These are phyloP conservation scores for Musa acuminata DNA, from an alignment of 176 grass and related monocot genomes.

Conservation along the genomic window DNA sequence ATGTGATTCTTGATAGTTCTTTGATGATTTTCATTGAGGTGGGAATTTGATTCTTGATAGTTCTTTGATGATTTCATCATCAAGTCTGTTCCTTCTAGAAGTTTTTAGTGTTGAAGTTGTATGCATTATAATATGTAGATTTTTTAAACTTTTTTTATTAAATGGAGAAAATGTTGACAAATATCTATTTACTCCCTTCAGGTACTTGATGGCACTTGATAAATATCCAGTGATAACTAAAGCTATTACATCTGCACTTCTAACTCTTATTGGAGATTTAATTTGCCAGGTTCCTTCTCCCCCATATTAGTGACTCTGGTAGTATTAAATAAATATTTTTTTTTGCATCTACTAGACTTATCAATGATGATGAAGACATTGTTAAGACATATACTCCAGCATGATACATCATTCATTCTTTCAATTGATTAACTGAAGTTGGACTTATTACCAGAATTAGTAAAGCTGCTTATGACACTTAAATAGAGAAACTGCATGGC, in stretches of 20 bases:
- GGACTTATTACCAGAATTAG: background rate
- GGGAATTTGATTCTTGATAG: too few species aligned
- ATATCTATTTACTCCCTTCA: slow-evolving; percentile 6
- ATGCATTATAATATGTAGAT: too few species aligned
- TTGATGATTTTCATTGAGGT: too few species aligned
- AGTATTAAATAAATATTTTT: background rate
- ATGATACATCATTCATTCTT: background rate
- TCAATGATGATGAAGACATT: background rate
- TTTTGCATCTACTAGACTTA: background rate
- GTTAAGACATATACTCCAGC: background rate
- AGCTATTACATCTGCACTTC: slow-evolving; percentile 48
- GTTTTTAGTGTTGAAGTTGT: too few species aligned
- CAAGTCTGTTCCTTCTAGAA: too few species aligned
- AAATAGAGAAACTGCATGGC: background rate
- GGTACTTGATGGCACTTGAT: slow-evolving; percentile 47
- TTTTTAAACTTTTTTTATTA: background rate
- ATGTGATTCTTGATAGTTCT: too few species aligned
- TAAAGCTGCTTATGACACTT: background rate
- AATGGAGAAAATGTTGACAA: background rate
- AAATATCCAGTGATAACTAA: slow-evolving; percentile 53
- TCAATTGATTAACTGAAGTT: background rate
- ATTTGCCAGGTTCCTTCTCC: slow-evolving; percentile 47
- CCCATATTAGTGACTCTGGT: background rate
- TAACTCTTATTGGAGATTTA: slow-evolving; percentile 49
- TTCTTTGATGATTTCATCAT: too few species aligned